Percentiles rank a stretch among this genome's conserved stretches.
phyloP scores from a whole-genome alignment of 805 yeast species.

The Saccharomyces paradoxus region DNA sequence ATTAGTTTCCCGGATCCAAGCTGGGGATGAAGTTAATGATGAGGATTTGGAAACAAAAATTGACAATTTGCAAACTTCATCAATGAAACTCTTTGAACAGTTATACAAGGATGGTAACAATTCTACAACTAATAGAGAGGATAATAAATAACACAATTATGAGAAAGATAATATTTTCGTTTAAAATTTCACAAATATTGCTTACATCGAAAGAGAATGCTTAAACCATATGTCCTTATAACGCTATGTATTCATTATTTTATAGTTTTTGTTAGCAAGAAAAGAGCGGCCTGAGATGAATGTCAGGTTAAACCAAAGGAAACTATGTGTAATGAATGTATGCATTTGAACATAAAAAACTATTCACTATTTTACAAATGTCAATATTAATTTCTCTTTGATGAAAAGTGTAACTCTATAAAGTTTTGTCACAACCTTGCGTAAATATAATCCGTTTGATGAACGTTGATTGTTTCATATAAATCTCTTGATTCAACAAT shows the following conservation, averaged over 20 bases:
- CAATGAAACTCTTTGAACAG: slow-evolving; percentile 64
- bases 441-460: slow-evolving; percentile 8
- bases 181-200: not conserved
- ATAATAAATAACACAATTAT: slow-evolving; percentile 18
- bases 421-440: slow-evolving; percentile 4
- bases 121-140: slow-evolving; percentile 8
- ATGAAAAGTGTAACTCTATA: not conserved
- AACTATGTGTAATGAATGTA: not conserved
- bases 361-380: not conserved
- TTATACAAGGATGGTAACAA: slow-evolving; percentile 28
- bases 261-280: not conserved
- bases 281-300: not conserved
- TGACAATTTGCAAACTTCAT: slow-evolving; percentile 61
- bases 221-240: not conserved
- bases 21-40: slow-evolving; percentile 44
- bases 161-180: not conserved
- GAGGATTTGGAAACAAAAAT: slow-evolving; percentile 57
- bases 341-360: not conserved
- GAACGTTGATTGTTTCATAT: slow-evolving; percentile 9
- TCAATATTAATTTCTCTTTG: not conserved
- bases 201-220: not conserved
- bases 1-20: slow-evolving; percentile 50
- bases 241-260: not conserved
- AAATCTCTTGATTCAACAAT: slow-evolving; percentile 51
- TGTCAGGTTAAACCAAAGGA: not conserved